Evolutionary conservation across 352 stramenopile genomes (phyloP).

Genomic region (Phytophthora pistaciae): DNA sequence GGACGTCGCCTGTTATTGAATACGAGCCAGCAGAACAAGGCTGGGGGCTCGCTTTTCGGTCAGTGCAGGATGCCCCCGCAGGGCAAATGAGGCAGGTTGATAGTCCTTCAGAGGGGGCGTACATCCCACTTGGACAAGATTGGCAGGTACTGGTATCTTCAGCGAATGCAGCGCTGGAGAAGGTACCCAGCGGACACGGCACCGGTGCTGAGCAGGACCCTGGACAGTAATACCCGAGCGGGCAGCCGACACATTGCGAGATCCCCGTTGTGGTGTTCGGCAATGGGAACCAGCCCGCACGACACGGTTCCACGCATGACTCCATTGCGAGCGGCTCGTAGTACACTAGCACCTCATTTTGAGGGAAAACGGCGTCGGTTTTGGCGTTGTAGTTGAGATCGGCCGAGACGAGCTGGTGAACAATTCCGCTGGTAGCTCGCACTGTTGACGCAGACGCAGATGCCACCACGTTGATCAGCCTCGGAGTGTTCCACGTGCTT

Average conservation of each 20-base stretch:
- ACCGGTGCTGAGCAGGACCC: conserved; percentile 49
- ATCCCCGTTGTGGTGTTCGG: conserved; percentile 42
- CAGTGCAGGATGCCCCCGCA: conserved; percentile 41
- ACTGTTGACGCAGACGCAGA: conserved; percentile 8
- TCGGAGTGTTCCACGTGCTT: conserved; percentile 44
- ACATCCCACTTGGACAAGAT: conserved; percentile 54
- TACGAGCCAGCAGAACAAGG: conserved; percentile 69
- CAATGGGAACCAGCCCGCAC: conserved; percentile 59
- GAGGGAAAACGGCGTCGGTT: conserved; percentile 41
- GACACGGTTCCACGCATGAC: conserved; percentile 57
- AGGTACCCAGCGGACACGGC: conserved; percentile 53
- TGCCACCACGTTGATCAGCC: conserved; percentile 44
- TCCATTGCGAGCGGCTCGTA: conserved; percentile 59
- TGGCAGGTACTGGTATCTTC: conserved; percentile 33
- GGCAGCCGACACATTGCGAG: conserved; percentile 54
- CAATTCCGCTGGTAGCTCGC: conserved; percentile 32
- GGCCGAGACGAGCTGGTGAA: conserved; percentile 43
- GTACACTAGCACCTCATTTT: conserved; percentile 59
- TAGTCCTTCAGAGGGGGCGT: conserved; percentile 43
- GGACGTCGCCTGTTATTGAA: conserved; percentile 35
- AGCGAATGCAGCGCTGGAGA: conserved; percentile 45
- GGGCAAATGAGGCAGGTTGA: conserved; percentile 51
- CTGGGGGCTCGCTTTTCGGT: conserved; percentile 16
- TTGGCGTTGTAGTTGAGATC: conserved; percentile 54
- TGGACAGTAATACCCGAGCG: conserved; percentile 55